These are phyloP conservation scores for Cardamine occulta DNA, from an alignment of 345 rosid genomes.

Conservation along the genomic window DNA sequence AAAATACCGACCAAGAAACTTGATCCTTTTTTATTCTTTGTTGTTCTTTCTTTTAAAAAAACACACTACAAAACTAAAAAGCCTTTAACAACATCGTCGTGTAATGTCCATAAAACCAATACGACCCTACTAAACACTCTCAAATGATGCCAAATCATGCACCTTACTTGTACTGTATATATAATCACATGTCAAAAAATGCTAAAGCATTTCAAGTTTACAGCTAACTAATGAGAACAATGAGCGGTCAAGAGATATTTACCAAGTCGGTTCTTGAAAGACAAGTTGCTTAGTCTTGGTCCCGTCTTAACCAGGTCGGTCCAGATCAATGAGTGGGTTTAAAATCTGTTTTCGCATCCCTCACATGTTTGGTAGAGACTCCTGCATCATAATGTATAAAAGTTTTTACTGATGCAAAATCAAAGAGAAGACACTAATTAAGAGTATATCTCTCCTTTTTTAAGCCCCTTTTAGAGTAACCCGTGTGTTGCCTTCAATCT, in stretches of 20 bases:
- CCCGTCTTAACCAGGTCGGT: background rate
- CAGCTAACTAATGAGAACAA: constrained; percentile 18
- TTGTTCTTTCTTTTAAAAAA: constrained; percentile 20
- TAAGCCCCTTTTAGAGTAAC: constrained; percentile 32
- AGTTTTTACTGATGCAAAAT: constrained; percentile 21
- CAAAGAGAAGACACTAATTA: constrained; percentile 16
- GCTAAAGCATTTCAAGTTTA: constrained; percentile 18
- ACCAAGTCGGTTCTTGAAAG: constrained; percentile 8
- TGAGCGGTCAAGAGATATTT: background rate
- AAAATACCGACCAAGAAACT: constrained; percentile 48
- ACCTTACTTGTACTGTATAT: constrained; percentile 7
- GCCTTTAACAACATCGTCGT: constrained; percentile 31
- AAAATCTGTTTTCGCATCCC: background rate
- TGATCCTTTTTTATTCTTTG: constrained; percentile 46
- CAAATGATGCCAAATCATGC: constrained; percentile 41
- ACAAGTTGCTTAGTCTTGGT: background rate
- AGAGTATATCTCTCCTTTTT: constrained; percentile 1
- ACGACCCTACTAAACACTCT: constrained; percentile 41
- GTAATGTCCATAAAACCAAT: constrained; percentile 20
- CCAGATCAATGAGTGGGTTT: constrained; percentile 8
- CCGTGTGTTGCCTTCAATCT: constrained; percentile 49
- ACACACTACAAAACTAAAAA: constrained; percentile 20
- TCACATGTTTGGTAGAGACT: too few relatives aligned
- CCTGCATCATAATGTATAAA: constrained; percentile 14
- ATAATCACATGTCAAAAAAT: constrained; percentile 4